Conservation (phyloP, 768 basidiomycete species). For the Hemileccinum impolitum region DNA sequence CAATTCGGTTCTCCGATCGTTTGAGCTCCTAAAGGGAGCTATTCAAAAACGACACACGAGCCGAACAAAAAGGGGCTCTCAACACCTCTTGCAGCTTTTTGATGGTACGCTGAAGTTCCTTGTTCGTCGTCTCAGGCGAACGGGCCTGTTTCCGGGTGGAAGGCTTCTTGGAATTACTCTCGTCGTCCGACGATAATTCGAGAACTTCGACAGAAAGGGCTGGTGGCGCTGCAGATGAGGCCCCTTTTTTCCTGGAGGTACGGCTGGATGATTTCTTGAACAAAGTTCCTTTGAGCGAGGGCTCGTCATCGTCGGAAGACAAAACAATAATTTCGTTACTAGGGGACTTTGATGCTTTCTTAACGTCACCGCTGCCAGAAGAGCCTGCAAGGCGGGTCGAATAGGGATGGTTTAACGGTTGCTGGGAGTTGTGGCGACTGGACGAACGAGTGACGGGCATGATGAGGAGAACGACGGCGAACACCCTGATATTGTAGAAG, state of each 20-base stretch:
- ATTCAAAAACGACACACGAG: not conserved
- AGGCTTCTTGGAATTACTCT: slow-evolving; percentile 17
- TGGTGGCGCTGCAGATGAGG: slow-evolving; percentile 3
- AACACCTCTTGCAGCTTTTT: slow-evolving; percentile 43
- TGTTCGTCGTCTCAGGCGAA: slow-evolving; percentile 11
- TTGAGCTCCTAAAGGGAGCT: slow-evolving; percentile 21
- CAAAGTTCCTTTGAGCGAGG: slow-evolving; percentile 18
- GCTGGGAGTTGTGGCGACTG: slow-evolving; percentile 15
- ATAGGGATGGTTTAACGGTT: slow-evolving; percentile 2
- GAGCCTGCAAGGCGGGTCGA: slow-evolving; percentile 6
- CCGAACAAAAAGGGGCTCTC: not conserved
- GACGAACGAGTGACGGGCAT: slow-evolving; percentile 32
- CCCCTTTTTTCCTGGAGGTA: slow-evolving; percentile 19
- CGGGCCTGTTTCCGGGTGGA: slow-evolving; percentile 15
- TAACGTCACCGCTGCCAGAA: slow-evolving; percentile 6
- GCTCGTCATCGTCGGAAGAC: slow-evolving; percentile 32
- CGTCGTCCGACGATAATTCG: slow-evolving; percentile 60
- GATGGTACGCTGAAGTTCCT: slow-evolving; percentile 38
- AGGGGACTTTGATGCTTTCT: slow-evolving; percentile 14
- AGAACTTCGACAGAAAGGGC: slow-evolving; percentile 39
- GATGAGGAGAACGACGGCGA: not conserved
- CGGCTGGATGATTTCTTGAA: slow-evolving; percentile 13
- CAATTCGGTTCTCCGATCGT: slow-evolving; percentile 4
- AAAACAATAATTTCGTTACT: slow-evolving; percentile 31
- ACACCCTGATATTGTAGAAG: slow-evolving; percentile 1